Evolutionary conservation across 768 basidiomycete species (phyloP).

Genomic region (Mycena pura): DNA sequence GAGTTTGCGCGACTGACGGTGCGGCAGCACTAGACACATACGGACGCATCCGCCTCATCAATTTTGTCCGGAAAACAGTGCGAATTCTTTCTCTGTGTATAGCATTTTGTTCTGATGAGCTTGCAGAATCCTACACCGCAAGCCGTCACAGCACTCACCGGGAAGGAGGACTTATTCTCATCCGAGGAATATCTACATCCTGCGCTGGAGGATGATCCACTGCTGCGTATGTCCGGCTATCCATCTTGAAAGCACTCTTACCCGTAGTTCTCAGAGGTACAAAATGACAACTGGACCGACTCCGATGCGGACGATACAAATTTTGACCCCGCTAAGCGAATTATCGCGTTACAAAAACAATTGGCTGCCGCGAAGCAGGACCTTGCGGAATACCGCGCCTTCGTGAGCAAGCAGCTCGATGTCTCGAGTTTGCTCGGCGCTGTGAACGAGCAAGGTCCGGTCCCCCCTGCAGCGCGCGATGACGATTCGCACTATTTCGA

Average conservation of each 20-base stretch:
- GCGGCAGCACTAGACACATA: conserved; percentile 19
- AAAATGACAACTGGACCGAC: conserved; percentile 78
- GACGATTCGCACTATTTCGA: conserved; percentile 96
- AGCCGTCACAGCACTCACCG: conserved; percentile 55
- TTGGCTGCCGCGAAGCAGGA: conserved; percentile 65
- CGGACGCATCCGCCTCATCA: conserved; percentile 65
- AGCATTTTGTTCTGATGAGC: conserved; percentile 13
- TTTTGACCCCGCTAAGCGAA: conserved; percentile 51
- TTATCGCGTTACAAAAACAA: conserved; percentile 66
- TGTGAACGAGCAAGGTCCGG: conserved; percentile 40
- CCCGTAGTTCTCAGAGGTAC: conserved; percentile 57
- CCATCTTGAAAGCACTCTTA: background rate
- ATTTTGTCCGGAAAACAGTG: conserved; percentile 71
- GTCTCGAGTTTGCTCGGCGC: conserved; percentile 51
- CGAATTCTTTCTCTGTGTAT: background rate
- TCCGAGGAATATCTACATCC: conserved; percentile 87
- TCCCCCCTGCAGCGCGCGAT: conserved; percentile 56
- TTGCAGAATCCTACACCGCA: conserved; percentile 59
- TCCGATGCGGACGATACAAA: conserved; percentile 69
- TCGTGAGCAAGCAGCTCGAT: conserved; percentile 63
- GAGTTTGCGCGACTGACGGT: too few relatives aligned
- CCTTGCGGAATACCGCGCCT: conserved; percentile 63
- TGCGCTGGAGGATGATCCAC: conserved; percentile 82
- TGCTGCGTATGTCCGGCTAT: conserved; percentile 73
- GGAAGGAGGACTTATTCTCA: conserved; percentile 66